phyloP scores from a whole-genome alignment of 2,329 filamentous ascomycete genomes.

The Xylaria sp. region DNA sequence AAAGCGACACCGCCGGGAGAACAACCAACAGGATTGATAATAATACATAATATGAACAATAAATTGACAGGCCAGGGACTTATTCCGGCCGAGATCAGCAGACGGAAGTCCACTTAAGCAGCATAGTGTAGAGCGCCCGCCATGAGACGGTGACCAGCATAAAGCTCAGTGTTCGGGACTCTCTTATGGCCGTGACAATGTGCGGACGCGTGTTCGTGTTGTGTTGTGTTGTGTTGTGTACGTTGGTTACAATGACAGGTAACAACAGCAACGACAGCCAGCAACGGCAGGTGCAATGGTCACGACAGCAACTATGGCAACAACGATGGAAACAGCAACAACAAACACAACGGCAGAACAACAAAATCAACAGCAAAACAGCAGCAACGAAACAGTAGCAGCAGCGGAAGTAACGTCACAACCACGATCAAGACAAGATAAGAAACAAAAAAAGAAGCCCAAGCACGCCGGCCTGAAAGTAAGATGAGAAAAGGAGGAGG shows the following conservation, averaged over 20 bases:
- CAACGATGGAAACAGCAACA: background rate
- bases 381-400: background rate
- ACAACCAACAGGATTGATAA: slow-evolving; percentile 17
- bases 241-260: background rate
- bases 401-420: background rate
- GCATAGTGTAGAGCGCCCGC: slow-evolving; percentile 19
- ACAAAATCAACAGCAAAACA: background rate
- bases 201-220: too few relatives aligned
- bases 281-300: too few relatives aligned
- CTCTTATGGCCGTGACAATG: background rate
- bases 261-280: too few relatives aligned
- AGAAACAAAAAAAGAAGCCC: background rate
- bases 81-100: slow-evolving; percentile 24
- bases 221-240: too few relatives aligned
- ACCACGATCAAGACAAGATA: background rate
- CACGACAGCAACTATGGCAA: background rate
- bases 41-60: slow-evolving; percentile 17
- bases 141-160: slow-evolving; percentile 18
- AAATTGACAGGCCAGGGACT: slow-evolving; percentile 22
- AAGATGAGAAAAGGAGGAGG: background rate
- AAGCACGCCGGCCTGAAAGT: background rate
- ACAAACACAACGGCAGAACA: background rate
- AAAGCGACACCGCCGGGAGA: slow-evolving; percentile 21
- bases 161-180: slow-evolving; percentile 10
- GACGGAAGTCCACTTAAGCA: slow-evolving; percentile 20